Base-by-base conservation (phyloP, 148 eudicot species). In the Diospyros kaki region DNA sequence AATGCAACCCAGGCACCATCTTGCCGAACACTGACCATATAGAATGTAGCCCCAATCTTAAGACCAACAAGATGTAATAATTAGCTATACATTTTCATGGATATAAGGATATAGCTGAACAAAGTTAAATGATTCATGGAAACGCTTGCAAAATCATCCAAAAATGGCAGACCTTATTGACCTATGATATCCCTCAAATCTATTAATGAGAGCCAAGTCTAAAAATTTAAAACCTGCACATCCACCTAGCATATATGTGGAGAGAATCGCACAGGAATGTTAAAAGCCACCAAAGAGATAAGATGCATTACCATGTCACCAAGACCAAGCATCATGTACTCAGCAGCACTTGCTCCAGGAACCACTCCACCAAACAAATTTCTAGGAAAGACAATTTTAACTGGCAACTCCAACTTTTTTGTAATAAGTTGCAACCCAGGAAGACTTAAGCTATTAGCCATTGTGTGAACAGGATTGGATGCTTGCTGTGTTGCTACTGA, bases 401-500 rank as follows among this genome's bases (percentile, higher is more conserved):
- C 97, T 3, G 99, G 99, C 72, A 95, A 73, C 85, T 95, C 99
- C 67, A 95, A 85, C 76, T 95, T 92, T 71, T 91, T 90, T 1
- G 99, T 91, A 53, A 95, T 95, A 79, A 92, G 53, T 83, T 91
- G 93, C 83, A 93, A 73, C 42, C 99, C 99, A 56, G 99, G 99
- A 79, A 95, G 99, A 79, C 87, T 92, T 81, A 95, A 91, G 82
- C 96, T 90, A 81, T 86, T 64, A 71, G 97, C 99, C 69, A 95
- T 97, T 2, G 97, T 95, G 79, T 95, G 99, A 70, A 95, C 91
- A 38, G 99, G 99, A 83, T 95, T 95, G 28, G 97, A 88, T 39
- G 99, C 99, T 80, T 95, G 97, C 76, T 95, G 96, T 70, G 97
- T 95, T 65, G 99, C 99, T 64, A 95, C 99, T 0, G 99, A 93